A percentile compares a stretch with the other conserved stretches of the same genome.
Conservation (phyloP, 306 rosid genomes). For the Ormosia semicastrata region DNA sequence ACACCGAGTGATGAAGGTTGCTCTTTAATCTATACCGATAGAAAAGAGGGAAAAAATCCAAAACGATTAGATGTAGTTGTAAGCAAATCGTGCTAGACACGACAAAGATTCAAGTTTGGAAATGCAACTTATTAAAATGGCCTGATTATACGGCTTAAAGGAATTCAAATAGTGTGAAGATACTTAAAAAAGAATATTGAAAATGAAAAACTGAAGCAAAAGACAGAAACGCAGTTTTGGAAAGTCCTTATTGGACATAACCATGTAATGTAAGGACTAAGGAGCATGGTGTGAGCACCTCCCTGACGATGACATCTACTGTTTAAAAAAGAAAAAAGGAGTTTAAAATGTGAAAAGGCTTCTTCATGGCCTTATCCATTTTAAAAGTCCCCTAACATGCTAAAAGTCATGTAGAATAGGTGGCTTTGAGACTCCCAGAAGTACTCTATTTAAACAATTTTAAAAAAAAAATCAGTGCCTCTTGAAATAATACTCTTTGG, state of each 20-base stretch:
- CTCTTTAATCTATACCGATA: background rate
- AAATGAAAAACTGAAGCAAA: background rate
- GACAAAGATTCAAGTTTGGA: too few species aligned
- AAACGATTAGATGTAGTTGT: too few species aligned
- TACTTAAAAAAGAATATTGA: background rate
- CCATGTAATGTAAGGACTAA: background rate
- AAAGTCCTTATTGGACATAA: background rate
- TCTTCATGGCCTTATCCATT: background rate
- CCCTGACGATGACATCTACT: background rate
- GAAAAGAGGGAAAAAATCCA: background rate
- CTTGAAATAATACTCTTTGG: background rate
- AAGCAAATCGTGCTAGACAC: too few species aligned
- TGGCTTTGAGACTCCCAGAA: background rate
- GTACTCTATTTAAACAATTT: background rate
- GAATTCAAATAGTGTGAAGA: too few species aligned
- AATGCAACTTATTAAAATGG: too few species aligned
- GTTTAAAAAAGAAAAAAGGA: background rate
- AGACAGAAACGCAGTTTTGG: too few species aligned
- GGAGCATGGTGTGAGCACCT: background rate
- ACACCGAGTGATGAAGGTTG: background rate
- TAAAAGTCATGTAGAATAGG: conserved; percentile 7
- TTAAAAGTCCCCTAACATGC: conserved; percentile 10
- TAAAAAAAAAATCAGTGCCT: background rate
- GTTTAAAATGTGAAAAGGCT: background rate
- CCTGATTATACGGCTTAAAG: too few species aligned